Conservation (phyloP, 1,284 basidiomycete genomes). For the Malassezia dermatis region DNA sequence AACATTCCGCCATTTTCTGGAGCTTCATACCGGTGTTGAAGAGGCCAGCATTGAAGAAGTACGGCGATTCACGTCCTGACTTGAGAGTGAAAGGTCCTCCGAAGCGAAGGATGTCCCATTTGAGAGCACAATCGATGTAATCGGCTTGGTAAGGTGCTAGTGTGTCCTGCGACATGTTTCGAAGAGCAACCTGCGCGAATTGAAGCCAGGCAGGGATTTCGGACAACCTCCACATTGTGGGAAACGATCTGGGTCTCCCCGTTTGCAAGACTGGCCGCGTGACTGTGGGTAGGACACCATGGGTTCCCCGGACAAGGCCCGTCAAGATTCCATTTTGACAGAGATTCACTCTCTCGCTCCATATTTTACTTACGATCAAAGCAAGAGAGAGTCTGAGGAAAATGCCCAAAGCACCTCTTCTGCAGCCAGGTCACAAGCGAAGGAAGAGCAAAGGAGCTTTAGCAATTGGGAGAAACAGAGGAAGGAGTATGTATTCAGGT, state of each 20-base stretch:
- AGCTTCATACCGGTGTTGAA: conserved; percentile 70
- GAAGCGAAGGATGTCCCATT: conserved; percentile 37
- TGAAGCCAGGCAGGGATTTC: neutral
- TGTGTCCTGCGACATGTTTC: conserved; percentile 15
- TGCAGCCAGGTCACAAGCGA: neutral
- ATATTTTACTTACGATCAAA: conserved; percentile 14
- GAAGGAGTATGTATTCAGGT: conserved; percentile 6
- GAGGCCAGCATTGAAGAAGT: conserved; percentile 93
- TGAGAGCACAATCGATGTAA: conserved; percentile 40
- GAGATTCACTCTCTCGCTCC: conserved; percentile 17
- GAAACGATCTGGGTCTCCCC: neutral
- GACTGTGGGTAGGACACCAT: neutral
- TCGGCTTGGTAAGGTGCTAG: conserved; percentile 36
- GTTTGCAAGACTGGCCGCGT: neutral
- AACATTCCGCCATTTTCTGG: conserved; percentile 69
- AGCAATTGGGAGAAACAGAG: neutral
- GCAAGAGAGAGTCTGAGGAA: neutral
- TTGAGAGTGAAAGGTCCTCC: conserved; percentile 54
- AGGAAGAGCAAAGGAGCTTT: neutral
- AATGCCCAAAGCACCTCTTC: neutral
- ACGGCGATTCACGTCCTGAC: conserved; percentile 83
- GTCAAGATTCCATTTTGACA: conserved; percentile 8
- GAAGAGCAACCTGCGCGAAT: neutral
- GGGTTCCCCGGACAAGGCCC: neutral
- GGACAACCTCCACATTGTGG: neutral